A percentile compares a stretch with the other conserved stretches of the same genome.
Conservation (phyloP, 2,329 filamentous ascomycete species). For the Stagonosporopsis vannaccii region DNA sequence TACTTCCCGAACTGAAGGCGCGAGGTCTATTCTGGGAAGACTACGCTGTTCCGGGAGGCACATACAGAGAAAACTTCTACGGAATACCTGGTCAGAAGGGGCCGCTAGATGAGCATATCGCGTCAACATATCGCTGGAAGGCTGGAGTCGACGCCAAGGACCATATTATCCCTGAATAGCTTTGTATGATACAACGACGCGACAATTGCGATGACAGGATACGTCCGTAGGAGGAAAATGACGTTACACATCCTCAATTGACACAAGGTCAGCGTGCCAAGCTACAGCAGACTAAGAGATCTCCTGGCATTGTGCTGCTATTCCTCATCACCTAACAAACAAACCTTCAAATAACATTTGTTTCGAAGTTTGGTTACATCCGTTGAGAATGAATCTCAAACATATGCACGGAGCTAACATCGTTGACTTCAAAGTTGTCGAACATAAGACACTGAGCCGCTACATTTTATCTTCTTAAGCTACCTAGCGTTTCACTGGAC, state of each 20-base stretch:
- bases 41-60: slow-evolving; percentile 63
- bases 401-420: no score
- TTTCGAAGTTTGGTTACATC: no score
- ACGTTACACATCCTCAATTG: neutral
- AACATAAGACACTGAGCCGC: no score
- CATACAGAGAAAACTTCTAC: slow-evolving; percentile 68
- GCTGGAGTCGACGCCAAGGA: slow-evolving; percentile 43
- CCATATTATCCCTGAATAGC: slow-evolving; percentile 34
- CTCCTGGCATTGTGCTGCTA: no score
- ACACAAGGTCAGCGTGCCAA: neutral
- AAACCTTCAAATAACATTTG: no score
- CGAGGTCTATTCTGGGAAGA: slow-evolving; percentile 66
- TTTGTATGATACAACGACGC: neutral
- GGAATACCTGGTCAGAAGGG: slow-evolving; percentile 59
- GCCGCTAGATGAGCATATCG: slow-evolving; percentile 61
- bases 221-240: neutral
- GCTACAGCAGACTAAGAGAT: neutral
- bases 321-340: no score
- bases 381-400: no score
- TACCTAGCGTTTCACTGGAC: neutral
- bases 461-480: no score
- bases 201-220: neutral
- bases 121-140: slow-evolving; percentile 56
- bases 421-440: no score
- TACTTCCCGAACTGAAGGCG: slow-evolving; percentile 69